Evolutionary conservation across 2,329 filamentous ascomycete species (phyloP), one percentile per base, ranked within the genome.

Genomic region (Botryotinia convoluta): DNA sequence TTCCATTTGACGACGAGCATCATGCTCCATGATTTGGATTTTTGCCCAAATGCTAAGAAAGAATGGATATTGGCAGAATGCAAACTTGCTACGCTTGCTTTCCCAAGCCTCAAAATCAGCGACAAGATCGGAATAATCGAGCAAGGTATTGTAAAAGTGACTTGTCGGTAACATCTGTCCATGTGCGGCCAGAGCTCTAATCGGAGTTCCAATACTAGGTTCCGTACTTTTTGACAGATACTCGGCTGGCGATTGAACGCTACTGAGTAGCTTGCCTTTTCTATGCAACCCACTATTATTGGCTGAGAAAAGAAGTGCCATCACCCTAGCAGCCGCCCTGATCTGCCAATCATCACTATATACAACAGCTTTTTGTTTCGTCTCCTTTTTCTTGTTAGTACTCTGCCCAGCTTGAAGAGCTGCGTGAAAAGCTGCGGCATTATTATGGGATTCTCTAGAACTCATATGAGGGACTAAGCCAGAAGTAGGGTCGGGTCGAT

Each of bases 11-110:
- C 94, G 89, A 75, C 91, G 89, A 12, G 94, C 93, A 82, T 98
- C 95, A 79, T 97, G 89, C 79, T 97, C 94, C 78, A 97, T 85
- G 64, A 97, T 95, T 76, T 92, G 92, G 74, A 96, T 97, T 82
- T 98, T 98, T 42, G 94, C 92, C 85, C 93, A 95, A 76, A 98
- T 94, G 75, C 94, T 97, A 59, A 98, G 86, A 77, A 97, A 91
- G 79, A 97, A 97, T 0, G 95, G 94, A 79, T 97, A 97, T 80
- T 97, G 93, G 80, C 94, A 97, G 80, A 98, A 97, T 0, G 93
- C 89, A 80, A 97, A 97, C 77, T 90, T 93, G 32, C 87, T 87
- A 69, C 87, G 87, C 76, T 88, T 91, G 7, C 89, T 87, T 80
- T 97, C 94, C 95, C 95, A 98, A 16, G 89, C 87, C 79, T 97